Evolutionary conservation across 345 rosid genomes (phyloP), one percentile per base, ranked within the genome.

Genomic region (Orychophragmus violaceus): DNA sequence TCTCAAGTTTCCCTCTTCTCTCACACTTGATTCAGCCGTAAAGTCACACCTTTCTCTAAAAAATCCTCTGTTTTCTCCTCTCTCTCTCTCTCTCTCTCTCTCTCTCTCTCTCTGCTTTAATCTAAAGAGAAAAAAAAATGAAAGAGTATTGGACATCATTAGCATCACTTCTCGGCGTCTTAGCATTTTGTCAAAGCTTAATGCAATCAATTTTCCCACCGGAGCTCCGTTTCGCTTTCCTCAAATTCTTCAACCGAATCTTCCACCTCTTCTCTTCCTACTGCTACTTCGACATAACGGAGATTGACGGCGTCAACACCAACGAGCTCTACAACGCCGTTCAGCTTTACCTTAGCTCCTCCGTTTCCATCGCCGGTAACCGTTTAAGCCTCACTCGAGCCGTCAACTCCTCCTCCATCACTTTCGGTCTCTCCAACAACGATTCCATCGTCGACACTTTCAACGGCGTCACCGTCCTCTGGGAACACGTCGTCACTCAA

Each of bases 271-370:
- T 87, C 78, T 85, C 87, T 28, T 21, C 87, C 23, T 82, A 82
- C 67, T 88, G 92, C 57, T 90, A 88, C 87, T 94, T 84, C 62
- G 99, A 94, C 78, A 90, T 90, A 59, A 90, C 97, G 0, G 97
- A 94, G 72, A 88, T 88, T 56, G 96, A 94, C 71, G 99, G 97
- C 41, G 96, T 94, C 12, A 94, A 94, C 85, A 90, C 99, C 74
- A 90, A 94, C 87, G 96, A 94, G 54, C 99, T 94, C 69, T 94
- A 94, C 82, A 82, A 82, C 92, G 99, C 99, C n/a, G 95, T 88
- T 67, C 99, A 94, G 81, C 92, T 94, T 29, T 94, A 94, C 80
- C 71, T 94, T 0, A 85, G 95, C 83, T 83, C 90, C 33, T 84
- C 84, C 17, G 83, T 83, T 21, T 88, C 94, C 35, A 65, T 82